phyloP scores from a whole-genome alignment of 2,329 filamentous ascomycete species.

The Pseudofabraea citricarpa region DNA sequence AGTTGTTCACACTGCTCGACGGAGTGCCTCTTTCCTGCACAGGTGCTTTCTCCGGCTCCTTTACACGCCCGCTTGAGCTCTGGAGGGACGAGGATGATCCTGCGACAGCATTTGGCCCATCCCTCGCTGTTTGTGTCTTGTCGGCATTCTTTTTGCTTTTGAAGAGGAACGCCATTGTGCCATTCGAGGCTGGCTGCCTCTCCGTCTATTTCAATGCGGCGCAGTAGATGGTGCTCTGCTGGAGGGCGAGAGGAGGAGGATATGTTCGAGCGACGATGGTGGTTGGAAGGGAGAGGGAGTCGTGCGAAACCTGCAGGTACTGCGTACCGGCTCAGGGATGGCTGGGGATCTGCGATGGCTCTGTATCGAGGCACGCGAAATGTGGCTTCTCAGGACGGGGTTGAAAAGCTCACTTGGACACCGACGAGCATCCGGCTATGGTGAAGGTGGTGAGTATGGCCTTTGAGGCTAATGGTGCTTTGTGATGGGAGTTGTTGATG shows the following conservation, averaged over 20 bases:
- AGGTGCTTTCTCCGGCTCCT: constrained; percentile 47
- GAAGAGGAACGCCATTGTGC: constrained; percentile 74
- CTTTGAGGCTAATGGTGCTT: not conserved
- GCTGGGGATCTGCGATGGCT: constrained; percentile 5
- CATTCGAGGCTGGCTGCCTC: constrained; percentile 25
- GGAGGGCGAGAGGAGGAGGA: constrained; percentile 1
- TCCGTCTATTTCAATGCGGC: constrained; percentile 17
- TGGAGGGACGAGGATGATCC: constrained; percentile 41
- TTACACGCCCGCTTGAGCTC: constrained; percentile 35
- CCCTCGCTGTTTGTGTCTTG: constrained; percentile 41
- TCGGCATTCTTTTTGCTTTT: constrained; percentile 76
- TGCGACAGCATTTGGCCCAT: constrained; percentile 19
- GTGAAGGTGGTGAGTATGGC: not conserved
- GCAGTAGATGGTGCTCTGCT: constrained; percentile 1
- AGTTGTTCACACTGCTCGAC: constrained; percentile 37
- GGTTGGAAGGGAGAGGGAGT: constrained; percentile 2
- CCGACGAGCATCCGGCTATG: no score
- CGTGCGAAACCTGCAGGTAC: not conserved
- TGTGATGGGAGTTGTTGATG: not conserved
- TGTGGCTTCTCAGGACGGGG: constrained; percentile 63
- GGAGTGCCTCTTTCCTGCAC: constrained; percentile 60
- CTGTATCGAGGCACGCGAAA: not conserved
- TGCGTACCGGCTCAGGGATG: constrained; percentile 5
- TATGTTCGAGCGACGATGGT: constrained; percentile 3
- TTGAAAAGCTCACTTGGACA: constrained; percentile 89